A percentile compares a stretch with the other conserved stretches of the same genome.
Conservation (phyloP, 1,284 basidiomycete genomes). For the Exsudoporus floridanus region DNA sequence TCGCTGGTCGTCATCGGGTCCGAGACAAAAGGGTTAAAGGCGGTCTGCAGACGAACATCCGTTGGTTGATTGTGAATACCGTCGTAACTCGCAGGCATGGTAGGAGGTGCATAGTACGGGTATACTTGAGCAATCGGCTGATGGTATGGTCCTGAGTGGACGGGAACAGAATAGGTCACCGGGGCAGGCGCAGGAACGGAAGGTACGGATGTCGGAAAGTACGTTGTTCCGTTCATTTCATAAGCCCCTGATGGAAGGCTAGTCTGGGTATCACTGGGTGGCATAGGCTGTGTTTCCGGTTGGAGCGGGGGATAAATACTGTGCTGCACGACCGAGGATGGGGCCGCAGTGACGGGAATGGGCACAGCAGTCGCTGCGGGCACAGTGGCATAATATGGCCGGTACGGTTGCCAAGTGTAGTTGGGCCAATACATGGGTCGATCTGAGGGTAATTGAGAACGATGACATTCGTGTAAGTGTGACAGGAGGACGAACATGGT, state of each 20-base stretch:
- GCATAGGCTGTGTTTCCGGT: background rate
- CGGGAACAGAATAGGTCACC: constrained; percentile 9
- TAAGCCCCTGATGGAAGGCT: constrained; percentile 21
- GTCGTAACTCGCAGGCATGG: constrained; percentile 3
- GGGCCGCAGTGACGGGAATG: background rate
- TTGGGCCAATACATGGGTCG: constrained; percentile 19
- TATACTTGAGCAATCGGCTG: constrained; percentile 5
- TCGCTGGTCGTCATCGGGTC: constrained; percentile 15
- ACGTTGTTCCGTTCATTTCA: constrained; percentile 38
- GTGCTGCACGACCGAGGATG: constrained; percentile 3
- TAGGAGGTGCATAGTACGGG: constrained; percentile 13
- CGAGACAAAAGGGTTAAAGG: constrained; percentile 28
- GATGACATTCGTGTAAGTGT: background rate
- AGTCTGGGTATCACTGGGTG: background rate
- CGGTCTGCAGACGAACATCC: background rate
- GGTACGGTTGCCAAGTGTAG: constrained; percentile 21
- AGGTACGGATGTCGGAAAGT: constrained; percentile 25
- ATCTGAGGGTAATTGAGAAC: constrained; percentile 9
- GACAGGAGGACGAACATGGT: constrained; percentile 28
- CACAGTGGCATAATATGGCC: constrained; percentile 32
- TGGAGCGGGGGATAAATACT: background rate
- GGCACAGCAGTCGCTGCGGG: constrained; percentile 2
- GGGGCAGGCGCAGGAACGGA: constrained; percentile 1
- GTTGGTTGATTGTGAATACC: constrained; percentile 1
- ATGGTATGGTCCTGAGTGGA: constrained; percentile 7